phyloP scores from a whole-genome alignment of 2,329 filamentous ascomycete species.

The Claviceps sorghi region DNA sequence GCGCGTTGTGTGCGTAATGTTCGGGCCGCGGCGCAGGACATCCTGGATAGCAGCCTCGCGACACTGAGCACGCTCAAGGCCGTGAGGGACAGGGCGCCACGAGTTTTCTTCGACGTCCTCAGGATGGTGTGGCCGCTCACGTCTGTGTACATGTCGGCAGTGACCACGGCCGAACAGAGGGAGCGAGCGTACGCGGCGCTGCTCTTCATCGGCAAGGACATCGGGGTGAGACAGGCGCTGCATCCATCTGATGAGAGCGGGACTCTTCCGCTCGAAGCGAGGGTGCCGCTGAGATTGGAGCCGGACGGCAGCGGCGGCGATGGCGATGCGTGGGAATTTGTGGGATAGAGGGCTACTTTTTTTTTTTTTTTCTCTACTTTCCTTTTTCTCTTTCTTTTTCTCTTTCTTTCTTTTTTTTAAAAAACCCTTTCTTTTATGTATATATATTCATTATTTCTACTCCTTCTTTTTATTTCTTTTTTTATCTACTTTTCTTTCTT shows the following conservation, averaged over 20 bases:
- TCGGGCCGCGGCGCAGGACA: slow-evolving; percentile 14
- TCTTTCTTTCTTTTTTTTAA: too few species aligned
- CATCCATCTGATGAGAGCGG: slow-evolving; percentile 9
- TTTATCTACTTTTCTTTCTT: too few species aligned
- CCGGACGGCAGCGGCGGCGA: too few species aligned
- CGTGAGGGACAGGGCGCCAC: slow-evolving; percentile 16
- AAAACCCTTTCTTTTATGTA: too few species aligned
- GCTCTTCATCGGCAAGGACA: slow-evolving; percentile 20
- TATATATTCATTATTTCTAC: too few species aligned
- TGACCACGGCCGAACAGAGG: slow-evolving; percentile 16
- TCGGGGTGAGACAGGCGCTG: slow-evolving; percentile 24
- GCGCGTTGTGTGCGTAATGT: slow-evolving; percentile 14
- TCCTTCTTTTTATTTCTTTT: too few species aligned
- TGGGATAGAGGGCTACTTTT: too few species aligned
- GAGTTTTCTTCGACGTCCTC: slow-evolving; percentile 21
- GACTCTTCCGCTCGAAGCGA: slow-evolving; percentile 15
- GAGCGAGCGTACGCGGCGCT: slow-evolving; percentile 15
- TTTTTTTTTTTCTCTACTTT: too few species aligned
- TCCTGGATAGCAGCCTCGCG: slow-evolving; percentile 15
- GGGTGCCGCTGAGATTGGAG: slow-evolving; percentile 9
- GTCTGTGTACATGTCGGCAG: slow-evolving; percentile 15
- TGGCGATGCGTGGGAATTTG: too few species aligned
- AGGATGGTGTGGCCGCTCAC: slow-evolving; percentile 25
- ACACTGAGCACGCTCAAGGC: slow-evolving; percentile 13
- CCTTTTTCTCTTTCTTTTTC: too few species aligned